Base-by-base conservation (phyloP, 176 grass and related monocot genomes). In the Avena eriantha region DNA sequence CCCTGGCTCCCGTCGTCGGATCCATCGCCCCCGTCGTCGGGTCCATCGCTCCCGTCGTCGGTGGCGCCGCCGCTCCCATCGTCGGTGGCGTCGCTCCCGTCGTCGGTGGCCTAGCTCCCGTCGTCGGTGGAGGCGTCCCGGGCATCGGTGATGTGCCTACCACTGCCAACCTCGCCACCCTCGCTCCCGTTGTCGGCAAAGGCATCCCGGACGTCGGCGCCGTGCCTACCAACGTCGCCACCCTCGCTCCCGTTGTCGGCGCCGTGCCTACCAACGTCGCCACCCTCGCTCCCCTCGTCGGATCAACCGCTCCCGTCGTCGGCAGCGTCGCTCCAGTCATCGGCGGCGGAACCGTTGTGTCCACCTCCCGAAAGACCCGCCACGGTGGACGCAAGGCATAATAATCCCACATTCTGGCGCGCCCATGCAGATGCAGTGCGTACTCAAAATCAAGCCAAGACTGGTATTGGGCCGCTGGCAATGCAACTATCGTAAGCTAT, bases 51-150 rank as follows among this genome's bases (percentile, higher is more conserved):
- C 61, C 61, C 64, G 24, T 66, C 26, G 13, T 66, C 63, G 63
- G 63, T 4, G 13, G 5, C 14, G 12, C 12, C 24, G 10, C 29
- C 24, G 61, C 24, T 65, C 60, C 63, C 13, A 29, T 66, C 14
- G 13, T 66, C 1, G 63, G 5, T 66, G 26, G 5, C 0, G 2
- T 33, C 4, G 63, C 63, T 31, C 61, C 61, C 24, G 24, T 29
- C 11, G 8, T 64, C 23, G 60, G 60, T 0, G 3, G 23, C 9
- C 19, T 66, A 12, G 63, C 79, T 12, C 61, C 84, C 12, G 54
- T 87, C 19, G 0, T 53, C 58, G 83, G 83, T 3, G 66, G 84
- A 15, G 17, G 82, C 51, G 64, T 26, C 64, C 64, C 64, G 23
- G 31, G 33, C 29, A 29, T 67, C 31, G 64, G 64, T 12, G 36